Evolutionary conservation across 352 stramenopile genomes (phyloP).

Genomic region (Globisporangium parvum): DNA sequence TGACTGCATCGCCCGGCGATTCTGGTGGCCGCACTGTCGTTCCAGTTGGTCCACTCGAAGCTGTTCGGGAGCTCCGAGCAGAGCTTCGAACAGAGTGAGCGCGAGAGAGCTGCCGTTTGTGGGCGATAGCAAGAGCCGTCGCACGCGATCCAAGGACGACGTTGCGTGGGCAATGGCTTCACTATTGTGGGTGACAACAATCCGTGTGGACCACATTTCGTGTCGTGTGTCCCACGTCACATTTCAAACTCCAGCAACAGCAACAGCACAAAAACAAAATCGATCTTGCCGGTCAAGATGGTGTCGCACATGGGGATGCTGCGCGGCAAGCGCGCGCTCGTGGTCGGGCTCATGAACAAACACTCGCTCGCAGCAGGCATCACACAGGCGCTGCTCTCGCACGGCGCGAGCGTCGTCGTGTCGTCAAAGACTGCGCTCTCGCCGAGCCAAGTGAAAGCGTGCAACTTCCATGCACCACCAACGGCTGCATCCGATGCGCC

Average conservation of each 20-base stretch:
- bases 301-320: conserved; percentile 14
- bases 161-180: too few species aligned
- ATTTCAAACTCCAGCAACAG: neutral
- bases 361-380: conserved; percentile 79
- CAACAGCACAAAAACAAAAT: neutral
- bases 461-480: conserved; percentile 31
- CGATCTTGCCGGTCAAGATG: neutral
- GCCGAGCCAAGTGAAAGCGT: conserved; percentile 40
- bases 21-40: conserved; percentile 7
- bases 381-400: conserved; percentile 55
- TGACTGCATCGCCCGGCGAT: neutral
- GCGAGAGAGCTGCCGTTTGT: too few species aligned
- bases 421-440: conserved; percentile 52
- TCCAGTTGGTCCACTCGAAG: conserved; percentile 20
- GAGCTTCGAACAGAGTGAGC: too few species aligned
- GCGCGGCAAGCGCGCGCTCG: conserved; percentile 60
- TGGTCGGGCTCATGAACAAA: conserved; percentile 89
- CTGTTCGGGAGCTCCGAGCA: conserved; percentile 10
- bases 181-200: too few species aligned
- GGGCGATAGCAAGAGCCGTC: too few species aligned
- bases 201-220: too few species aligned
- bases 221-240: too few species aligned
- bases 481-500: conserved; percentile 5
- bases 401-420: conserved; percentile 72
- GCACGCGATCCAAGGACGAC: too few species aligned